A percentile compares a stretch with the other conserved stretches of the same genome.
phyloP scores from a whole-genome alignment of 805 yeast species.

The Saccharomyces mikatae region DNA sequence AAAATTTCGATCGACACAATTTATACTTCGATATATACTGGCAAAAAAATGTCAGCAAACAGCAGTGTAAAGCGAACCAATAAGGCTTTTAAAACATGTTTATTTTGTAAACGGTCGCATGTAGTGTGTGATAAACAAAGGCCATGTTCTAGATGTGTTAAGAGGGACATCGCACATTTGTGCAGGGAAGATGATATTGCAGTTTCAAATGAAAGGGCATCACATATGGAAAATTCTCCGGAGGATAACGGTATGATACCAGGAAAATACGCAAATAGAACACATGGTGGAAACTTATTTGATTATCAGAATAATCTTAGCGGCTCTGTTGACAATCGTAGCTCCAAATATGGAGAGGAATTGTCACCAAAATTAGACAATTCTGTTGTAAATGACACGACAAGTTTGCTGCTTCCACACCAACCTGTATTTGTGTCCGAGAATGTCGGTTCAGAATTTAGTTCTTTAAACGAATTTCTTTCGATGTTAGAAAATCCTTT shows the following conservation, averaged over 20 bases:
- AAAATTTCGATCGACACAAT: neutral
- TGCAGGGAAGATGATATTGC: slow-evolving; percentile 55
- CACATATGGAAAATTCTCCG: neutral
- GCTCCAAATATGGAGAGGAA: slow-evolving; percentile 17
- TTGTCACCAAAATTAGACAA: neutral
- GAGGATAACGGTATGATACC: slow-evolving; percentile 1
- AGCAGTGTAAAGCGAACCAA: neutral
- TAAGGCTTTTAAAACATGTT: slow-evolving; percentile 49
- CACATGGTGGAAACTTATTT: neutral
- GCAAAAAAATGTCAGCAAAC: neutral
- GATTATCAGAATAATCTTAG: slow-evolving; percentile 24
- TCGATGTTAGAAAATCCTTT: slow-evolving; percentile 82
- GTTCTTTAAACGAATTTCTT: slow-evolving; percentile 79
- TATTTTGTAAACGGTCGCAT: slow-evolving; percentile 86
- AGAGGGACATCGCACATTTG: slow-evolving; percentile 79
- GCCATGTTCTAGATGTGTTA: slow-evolving; percentile 69
- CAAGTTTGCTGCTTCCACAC: slow-evolving; percentile 31
- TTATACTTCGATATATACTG: neutral
- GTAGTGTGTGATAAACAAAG: slow-evolving; percentile 82
- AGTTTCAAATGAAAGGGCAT: neutral
- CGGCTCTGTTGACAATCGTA: slow-evolving; percentile 9
- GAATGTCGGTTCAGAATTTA: slow-evolving; percentile 87
- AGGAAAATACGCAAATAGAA: neutral
- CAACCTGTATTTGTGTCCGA: slow-evolving; percentile 82
- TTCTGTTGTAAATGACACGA: neutral